Base-by-base conservation (phyloP, 192 early-diverging fungal genomes). In the Coemansia sp. region DNA sequence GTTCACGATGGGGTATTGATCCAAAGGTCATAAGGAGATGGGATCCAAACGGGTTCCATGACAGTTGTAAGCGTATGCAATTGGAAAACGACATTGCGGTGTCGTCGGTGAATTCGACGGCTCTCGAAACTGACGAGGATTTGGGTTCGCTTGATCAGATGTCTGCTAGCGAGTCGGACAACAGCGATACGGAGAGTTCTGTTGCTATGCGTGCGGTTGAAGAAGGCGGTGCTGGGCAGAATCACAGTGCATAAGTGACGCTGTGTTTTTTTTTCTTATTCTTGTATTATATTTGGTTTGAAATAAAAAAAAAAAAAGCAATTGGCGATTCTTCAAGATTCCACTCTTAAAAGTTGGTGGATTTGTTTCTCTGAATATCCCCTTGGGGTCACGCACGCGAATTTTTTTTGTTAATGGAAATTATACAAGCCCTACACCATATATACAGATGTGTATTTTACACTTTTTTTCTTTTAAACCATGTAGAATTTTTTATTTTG, bases 21-120 rank as follows among this genome's bases (percentile, higher is more conserved):
- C 74, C 79, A 0, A 20, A 18, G 8, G 39, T 81, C 9, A 18
- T 81, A 3, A 32, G 67, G 18, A 37, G 67, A 9, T 81, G 79
- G 73, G 79, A 81, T 54, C 79, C 74, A 0, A 71, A 58, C 0
- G 70, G 74, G 0, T 20, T 81, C 28, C 79, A 81, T 28, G 55
- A 57, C 3, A 35, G 32, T 8, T 57, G n/a, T 12, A 3, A 15
- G 3, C 32, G 11, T 3, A 8, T 34, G 32, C 55, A 22, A 3
- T 4, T 14, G 37, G 58, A 14, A 38, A 32, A 6, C 37, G 39
- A 41, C 1, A 8, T 5, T 62, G 67, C 28, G 34, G 64, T 22
- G n/a, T 14, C 41, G 36, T 33, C n/a, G 22, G 55, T 2, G 28
- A 7, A 3, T 15, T 35, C 28, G 20, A 51, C 32, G 14, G 5